A percentile compares a stretch with the other conserved stretches of the same genome.
Conservation (phyloP, 1,284 basidiomycete genomes). For the Spongispora temasekensis region DNA sequence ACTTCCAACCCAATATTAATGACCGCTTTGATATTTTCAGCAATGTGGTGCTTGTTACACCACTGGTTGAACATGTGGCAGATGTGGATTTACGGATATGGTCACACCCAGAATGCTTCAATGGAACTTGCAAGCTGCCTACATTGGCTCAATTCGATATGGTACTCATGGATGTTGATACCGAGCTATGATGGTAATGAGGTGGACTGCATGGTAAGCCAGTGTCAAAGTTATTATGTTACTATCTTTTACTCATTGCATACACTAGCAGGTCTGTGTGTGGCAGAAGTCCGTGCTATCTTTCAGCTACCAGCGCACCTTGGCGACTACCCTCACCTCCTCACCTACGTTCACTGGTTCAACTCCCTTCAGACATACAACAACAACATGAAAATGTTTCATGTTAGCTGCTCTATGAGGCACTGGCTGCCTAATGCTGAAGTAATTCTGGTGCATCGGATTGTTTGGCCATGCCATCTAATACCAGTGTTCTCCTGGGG, state of each 20-base stretch:
- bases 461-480: conserved; percentile 11
- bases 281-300: conserved; percentile 5
- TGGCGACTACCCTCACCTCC: conserved; percentile 2
- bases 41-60: too few species aligned
- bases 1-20: too few species aligned
- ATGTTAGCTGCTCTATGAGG: not conserved
- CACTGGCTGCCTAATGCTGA: not conserved
- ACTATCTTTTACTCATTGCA: too few species aligned
- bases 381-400: conserved; percentile 1
- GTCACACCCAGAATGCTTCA: too few species aligned
- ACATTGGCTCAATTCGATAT: too few species aligned
- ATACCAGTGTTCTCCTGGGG: conserved; percentile 6
- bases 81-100: too few species aligned
- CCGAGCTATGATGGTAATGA: too few species aligned
- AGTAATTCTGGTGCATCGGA: not conserved
- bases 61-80: too few species aligned
- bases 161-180: too few species aligned
- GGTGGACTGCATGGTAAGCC: not conserved
- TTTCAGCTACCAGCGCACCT: conserved; percentile 13
- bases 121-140: too few species aligned
- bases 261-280: not conserved
- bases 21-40: too few species aligned
- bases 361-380: not conserved
- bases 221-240: not conserved
- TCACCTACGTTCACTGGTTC: conserved; percentile 14